Conservation (phyloP, 345 rosid species). For the Pistacia integerrima region DNA sequence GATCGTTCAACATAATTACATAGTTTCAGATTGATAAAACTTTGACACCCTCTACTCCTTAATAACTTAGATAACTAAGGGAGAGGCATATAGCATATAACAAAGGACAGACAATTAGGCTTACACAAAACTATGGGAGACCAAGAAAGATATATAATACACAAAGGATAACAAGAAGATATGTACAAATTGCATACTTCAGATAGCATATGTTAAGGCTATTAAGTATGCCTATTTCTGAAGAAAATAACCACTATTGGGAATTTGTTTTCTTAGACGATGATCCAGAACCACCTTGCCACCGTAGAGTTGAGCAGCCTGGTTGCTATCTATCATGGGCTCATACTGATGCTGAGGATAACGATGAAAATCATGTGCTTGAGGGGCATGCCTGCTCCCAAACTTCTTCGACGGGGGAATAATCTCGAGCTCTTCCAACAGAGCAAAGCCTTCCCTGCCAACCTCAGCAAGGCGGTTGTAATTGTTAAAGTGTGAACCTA, state of each 20-base stretch:
- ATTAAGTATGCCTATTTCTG: not conserved
- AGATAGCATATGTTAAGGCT: no score
- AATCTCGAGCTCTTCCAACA: not conserved
- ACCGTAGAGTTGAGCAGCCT: not conserved
- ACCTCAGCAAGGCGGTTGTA: constrained; percentile 11
- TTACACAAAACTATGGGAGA: not conserved
- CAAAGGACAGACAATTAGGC: not conserved
- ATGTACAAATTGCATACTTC: no score
- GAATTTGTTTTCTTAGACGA: not conserved
- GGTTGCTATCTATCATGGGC: constrained; percentile 5
- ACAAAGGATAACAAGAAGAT: not conserved
- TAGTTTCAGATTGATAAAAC: not conserved
- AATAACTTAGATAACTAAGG: not conserved
- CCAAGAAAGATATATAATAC: not conserved
- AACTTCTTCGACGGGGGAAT: not conserved
- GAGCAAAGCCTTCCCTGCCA: constrained; percentile 20
- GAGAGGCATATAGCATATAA: not conserved
- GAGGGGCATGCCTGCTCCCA: not conserved
- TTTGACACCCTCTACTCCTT: not conserved
- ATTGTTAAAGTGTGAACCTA: no score
- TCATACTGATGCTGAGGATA: not conserved
- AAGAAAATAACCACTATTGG: not conserved
- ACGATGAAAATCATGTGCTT: not conserved
- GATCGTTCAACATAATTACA: not conserved
- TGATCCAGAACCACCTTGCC: not conserved